Evolutionary conservation across 2,329 filamentous ascomycete genomes (phyloP).

Genomic region (Ophiostoma tasmaniense): DNA sequence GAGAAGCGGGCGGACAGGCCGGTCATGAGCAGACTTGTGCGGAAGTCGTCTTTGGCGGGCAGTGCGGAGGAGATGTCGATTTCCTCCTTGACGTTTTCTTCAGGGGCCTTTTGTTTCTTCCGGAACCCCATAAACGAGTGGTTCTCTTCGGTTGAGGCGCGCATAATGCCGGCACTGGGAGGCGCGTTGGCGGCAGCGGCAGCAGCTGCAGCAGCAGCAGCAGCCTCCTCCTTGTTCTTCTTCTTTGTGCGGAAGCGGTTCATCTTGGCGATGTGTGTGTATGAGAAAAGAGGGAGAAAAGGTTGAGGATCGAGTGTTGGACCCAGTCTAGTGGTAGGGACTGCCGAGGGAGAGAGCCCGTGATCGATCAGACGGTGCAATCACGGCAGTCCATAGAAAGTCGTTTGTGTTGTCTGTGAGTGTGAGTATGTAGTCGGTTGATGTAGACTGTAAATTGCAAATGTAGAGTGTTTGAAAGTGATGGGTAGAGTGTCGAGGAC

Average conservation of each 20-base stretch:
- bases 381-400: conserved; percentile 2
- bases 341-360: conserved; percentile 5
- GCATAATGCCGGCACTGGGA: conserved; percentile 18
- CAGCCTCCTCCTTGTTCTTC: conserved; percentile 52
- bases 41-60: conserved; percentile 79
- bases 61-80: conserved; percentile 67
- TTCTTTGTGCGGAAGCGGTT: conserved; percentile 71
- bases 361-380: conserved; percentile 2
- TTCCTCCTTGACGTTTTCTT: conserved; percentile 45
- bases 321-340: background rate
- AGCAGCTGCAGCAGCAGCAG: conserved; percentile 17
- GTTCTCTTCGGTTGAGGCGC: conserved; percentile 45
- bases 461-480: background rate
- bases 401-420: background rate
- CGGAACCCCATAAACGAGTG: conserved; percentile 43
- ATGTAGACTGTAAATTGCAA: background rate
- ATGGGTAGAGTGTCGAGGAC: background rate
- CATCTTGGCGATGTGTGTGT: conserved; percentile 39
- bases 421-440: background rate
- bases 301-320: background rate
- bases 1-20: conserved; percentile 92
- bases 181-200: conserved; percentile 16
- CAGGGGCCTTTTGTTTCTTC: conserved; percentile 45
- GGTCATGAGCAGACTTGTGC: conserved; percentile 92
- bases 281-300: background rate